Conservation (phyloP, 768 basidiomycete genomes). For the Hortiboletus flavorubellus region DNA sequence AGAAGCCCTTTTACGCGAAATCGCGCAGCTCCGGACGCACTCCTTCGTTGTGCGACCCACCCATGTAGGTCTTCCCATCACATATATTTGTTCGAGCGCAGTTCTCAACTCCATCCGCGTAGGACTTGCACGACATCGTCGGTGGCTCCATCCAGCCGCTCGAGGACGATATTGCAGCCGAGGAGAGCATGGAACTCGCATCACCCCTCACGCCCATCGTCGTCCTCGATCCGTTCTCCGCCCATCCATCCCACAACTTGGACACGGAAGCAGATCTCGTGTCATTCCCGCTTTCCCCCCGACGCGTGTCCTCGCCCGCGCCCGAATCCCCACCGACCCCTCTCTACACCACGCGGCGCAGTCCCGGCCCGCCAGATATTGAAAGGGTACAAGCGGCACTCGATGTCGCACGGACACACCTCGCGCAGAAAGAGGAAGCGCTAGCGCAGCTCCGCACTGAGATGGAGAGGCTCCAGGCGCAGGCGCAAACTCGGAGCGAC, state of each 20-base stretch:
- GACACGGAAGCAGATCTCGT: slow-evolving; percentile 14
- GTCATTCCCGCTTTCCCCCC: slow-evolving; percentile 21
- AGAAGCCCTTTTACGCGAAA: slow-evolving; percentile 32
- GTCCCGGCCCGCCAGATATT: slow-evolving; percentile 17
- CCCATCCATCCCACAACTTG: neutral
- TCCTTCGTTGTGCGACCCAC: neutral
- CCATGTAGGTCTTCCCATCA: slow-evolving; percentile 2
- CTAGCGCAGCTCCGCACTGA: slow-evolving; percentile 21
- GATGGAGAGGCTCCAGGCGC: slow-evolving; percentile 18
- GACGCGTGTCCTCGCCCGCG: slow-evolving; percentile 16
- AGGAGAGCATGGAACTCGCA: slow-evolving; percentile 51
- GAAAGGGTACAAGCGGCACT: slow-evolving; percentile 20
- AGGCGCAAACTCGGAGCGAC: neutral
- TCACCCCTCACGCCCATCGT: slow-evolving; percentile 44
- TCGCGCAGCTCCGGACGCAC: slow-evolving; percentile 17
- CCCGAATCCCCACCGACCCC: neutral
- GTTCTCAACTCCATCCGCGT: neutral
- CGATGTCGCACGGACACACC: slow-evolving; percentile 17
- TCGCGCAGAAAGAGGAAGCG: slow-evolving; percentile 23
- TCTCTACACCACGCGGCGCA: neutral
- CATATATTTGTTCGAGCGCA: neutral
- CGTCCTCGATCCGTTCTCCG: slow-evolving; percentile 12
- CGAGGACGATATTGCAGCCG: slow-evolving; percentile 34
- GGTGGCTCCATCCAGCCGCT: slow-evolving; percentile 19
- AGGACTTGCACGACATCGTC: slow-evolving; percentile 8